Evolutionary conservation across 2,329 filamentous ascomycete species (phyloP).

Genomic region (Sordariomycetes sp.): DNA sequence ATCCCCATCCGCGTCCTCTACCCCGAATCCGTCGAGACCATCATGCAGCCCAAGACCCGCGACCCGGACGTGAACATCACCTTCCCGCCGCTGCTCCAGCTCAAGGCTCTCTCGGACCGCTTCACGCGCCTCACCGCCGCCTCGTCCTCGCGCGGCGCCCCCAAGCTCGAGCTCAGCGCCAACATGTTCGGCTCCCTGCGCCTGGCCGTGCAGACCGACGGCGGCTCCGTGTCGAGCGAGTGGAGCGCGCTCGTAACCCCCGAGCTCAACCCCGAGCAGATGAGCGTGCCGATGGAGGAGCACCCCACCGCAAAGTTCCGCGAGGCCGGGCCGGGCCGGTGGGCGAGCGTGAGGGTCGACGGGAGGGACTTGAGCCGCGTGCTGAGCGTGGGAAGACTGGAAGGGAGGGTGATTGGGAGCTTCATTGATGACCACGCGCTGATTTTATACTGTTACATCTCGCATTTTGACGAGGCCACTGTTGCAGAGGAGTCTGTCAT

Average conservation of each 20-base stretch:
- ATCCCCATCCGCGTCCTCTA: slow-evolving; percentile 88
- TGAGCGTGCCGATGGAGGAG: slow-evolving; percentile 61
- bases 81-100: slow-evolving; percentile 73
- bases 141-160: slow-evolving; percentile 20
- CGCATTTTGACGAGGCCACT: slow-evolving; percentile 54
- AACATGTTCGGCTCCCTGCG: slow-evolving; percentile 89
- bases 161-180: slow-evolving; percentile 75
- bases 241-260: slow-evolving; percentile 86
- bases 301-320: slow-evolving; percentile 76
- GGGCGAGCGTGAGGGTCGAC: slow-evolving; percentile 85
- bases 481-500: slow-evolving; percentile 60
- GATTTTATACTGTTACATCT: slow-evolving; percentile 74
- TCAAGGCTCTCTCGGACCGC: slow-evolving; percentile 89
- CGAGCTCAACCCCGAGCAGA: slow-evolving; percentile 67
- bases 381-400: slow-evolving; percentile 81
- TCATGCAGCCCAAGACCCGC: slow-evolving; percentile 83
- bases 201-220: slow-evolving; percentile 71
- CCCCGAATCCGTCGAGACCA: slow-evolving; percentile 73
- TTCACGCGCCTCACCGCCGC: slow-evolving; percentile 76
- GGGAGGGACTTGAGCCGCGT: slow-evolving; percentile 91
- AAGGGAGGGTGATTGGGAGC: slow-evolving; percentile 87
- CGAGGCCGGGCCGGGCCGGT: slow-evolving; percentile 66
- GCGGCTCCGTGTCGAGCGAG: slow-evolving; percentile 71
- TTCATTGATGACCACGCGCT: slow-evolving; percentile 72
- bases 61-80: slow-evolving; percentile 93